phyloP scores from a whole-genome alignment of 257 asterid genomes.

The Penstemon newberryi region DNA sequence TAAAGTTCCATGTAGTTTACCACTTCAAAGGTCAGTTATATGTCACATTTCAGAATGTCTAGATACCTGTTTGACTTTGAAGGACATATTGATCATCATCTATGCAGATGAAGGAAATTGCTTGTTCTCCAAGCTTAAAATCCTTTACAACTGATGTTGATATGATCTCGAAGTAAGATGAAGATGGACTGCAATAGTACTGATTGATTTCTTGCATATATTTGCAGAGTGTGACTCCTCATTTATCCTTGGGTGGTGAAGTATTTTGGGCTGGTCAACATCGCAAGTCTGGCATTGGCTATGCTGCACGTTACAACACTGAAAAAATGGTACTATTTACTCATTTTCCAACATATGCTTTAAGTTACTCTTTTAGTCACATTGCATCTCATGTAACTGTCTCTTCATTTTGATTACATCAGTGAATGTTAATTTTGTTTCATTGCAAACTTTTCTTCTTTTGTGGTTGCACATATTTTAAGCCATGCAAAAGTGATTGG shows the following conservation, averaged over 20 bases:
- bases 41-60: background rate
- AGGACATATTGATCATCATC: constrained; percentile 6
- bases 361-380: background rate
- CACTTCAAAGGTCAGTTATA: constrained; percentile 4
- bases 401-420: constrained; percentile 12
- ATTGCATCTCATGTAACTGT: background rate
- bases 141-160: background rate
- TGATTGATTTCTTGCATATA: constrained; percentile 22
- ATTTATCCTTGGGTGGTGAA: constrained; percentile 88
- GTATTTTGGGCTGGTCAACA: constrained; percentile 98
- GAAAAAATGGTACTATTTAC: constrained; percentile 70
- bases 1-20: background rate
- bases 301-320: constrained; percentile 86
- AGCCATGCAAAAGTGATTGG: constrained; percentile 15
- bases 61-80: background rate
- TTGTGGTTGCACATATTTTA: constrained; percentile 3
- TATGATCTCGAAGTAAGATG: constrained; percentile 5
- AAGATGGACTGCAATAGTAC: background rate
- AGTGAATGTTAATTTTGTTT: background rate
- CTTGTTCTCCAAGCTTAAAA: constrained; percentile 1
- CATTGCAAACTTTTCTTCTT: constrained; percentile 3
- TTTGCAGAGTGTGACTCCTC: constrained; percentile 75
- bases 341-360: constrained; percentile 10
- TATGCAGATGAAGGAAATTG: background rate
- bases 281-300: constrained; percentile 90